Evolutionary conservation across 345 rosid species (phyloP), one percentile per base, ranked within the genome.

Genomic region (Eucalyptus rudis): DNA sequence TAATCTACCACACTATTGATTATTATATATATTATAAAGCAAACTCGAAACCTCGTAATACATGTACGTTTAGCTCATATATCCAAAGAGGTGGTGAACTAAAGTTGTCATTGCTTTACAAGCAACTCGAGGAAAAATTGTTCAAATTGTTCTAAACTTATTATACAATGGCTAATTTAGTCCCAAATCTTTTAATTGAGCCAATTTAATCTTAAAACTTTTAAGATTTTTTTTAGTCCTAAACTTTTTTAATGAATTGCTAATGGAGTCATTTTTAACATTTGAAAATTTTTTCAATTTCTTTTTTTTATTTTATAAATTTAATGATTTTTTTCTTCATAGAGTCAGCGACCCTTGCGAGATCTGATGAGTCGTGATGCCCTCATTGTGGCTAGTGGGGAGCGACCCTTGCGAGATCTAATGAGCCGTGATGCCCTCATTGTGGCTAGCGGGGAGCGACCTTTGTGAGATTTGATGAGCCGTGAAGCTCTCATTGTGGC

Each of bases 331-430:
- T 56, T 56, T 24, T 10, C 62, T 56, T 9, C 3, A 56, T 24
- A 4, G 6, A 25, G 62, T 22, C 1, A 4, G 13, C 1, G 3
- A 56, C 29, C 62, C 27, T 56, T 8, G 27, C 0, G 5, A 56
- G 62, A 56, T 24, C 0, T 56, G 12, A 24, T 2, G 27, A 56
- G 27, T 2, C 1, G 13, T 10, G 27, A 56, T 8, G 25, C 27
- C 27, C 59, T 54, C 27, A 20, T 8, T 4, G 12, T 54, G 59
- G 5, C 50, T 49, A 49, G 50, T 1, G 50, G 49, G 49, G 50
- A 1, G 27, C 3, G 0, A 54, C 59, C 59, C 25, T 54, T 20
- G 25, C 2, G 25, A 54, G 59, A 54, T 22, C 1, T 22, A 0
- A 22, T 2, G 25, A 54, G 59, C 27, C 27, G 27, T 22, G 25